A percentile compares a stretch with the other conserved stretches of the same genome.
phyloP scores from a whole-genome alignment of 768 basidiomycete genomes.

The Kwoniella botswanensis region DNA sequence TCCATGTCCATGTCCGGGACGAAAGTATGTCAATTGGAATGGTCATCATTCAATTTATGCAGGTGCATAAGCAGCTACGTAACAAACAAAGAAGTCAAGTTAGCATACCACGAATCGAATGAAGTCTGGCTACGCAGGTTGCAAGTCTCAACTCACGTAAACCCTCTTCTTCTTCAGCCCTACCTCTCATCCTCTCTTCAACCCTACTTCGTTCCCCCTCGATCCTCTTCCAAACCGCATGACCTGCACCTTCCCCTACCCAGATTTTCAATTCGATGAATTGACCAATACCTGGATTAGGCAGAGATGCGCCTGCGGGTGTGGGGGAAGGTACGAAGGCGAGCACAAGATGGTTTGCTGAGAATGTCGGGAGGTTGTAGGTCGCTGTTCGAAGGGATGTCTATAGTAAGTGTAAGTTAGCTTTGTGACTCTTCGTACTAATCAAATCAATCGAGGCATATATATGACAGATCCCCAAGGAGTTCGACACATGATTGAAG shows the following conservation, averaged over 20 bases:
- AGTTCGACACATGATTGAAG: too few relatives aligned
- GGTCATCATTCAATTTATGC: neutral
- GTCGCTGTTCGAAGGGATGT: conserved; percentile 26
- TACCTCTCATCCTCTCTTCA: conserved; percentile 22
- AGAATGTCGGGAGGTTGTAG: conserved; percentile 48
- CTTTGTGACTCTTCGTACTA: neutral
- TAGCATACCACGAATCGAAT: neutral
- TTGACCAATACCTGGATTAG: conserved; percentile 41
- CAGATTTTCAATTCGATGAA: conserved; percentile 41
- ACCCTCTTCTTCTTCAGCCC: conserved; percentile 31
- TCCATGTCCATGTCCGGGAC: too few relatives aligned
- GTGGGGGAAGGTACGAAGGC: conserved; percentile 36
- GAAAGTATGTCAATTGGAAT: too few relatives aligned
- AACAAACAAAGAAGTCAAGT: neutral
- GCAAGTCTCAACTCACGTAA: conserved; percentile 35
- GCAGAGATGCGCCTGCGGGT: conserved; percentile 21
- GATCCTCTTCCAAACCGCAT: conserved; percentile 48
- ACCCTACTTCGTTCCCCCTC: conserved; percentile 42
- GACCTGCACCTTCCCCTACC: conserved; percentile 47
- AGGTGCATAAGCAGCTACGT: neutral
- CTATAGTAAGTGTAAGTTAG: conserved; percentile 14
- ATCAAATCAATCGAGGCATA: too few relatives aligned
- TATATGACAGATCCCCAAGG: too few relatives aligned
- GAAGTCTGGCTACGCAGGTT: neutral
- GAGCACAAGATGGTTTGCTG: conserved; percentile 42